Evolutionary conservation across 2,329 filamentous ascomycete species (phyloP), one percentile per base, ranked within the genome.

Genomic region (Xylaria hypoxylon): DNA sequence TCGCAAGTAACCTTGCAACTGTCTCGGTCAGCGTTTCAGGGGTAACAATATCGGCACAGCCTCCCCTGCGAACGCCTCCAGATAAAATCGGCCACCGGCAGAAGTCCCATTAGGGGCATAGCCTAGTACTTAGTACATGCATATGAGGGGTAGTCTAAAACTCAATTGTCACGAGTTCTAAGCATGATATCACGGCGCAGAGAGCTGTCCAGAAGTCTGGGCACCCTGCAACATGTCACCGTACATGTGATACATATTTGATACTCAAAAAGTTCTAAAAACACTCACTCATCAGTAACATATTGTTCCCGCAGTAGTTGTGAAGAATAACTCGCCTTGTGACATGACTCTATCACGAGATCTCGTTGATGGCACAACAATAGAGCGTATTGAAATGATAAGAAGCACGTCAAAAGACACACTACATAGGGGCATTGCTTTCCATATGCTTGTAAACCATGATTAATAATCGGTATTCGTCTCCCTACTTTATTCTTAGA

Each of bases 11-110:
- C 11, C n/a, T 51, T 59, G 48, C 42, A 51, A 22, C 26, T 2
- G 60, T 60, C 45, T 60, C 65, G 61, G 56, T 57, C 60, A 61
- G 61, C 60, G 65, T 67, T 64, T 64, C 56, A 60, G 61, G 60
- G 60, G 65, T 47, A 42, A 38, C 33, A 51, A 13, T 59, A 48
- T 60, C 31, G 61, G 44, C 33, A 19, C 55, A 42, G 44, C 50
- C 31, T 15, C 55, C 58, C 59, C 52, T 66, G 53, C 38, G 33
- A 17, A 53, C 42, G 7, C 19, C 42, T 44, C 40, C 17, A 22
- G 3, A 22, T 35, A 38, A 26, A 33, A 40, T 53, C 28, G 26
- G 19, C 22, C 33, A 45, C 33, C 58, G 13, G 11, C 22, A 10
- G 26, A 40, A 31, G 11, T 19, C 38, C 17, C 3, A 15, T 38